Evolutionary conservation across 106 monocot species (phyloP).

Genomic region (Dendrobium catenatum): DNA sequence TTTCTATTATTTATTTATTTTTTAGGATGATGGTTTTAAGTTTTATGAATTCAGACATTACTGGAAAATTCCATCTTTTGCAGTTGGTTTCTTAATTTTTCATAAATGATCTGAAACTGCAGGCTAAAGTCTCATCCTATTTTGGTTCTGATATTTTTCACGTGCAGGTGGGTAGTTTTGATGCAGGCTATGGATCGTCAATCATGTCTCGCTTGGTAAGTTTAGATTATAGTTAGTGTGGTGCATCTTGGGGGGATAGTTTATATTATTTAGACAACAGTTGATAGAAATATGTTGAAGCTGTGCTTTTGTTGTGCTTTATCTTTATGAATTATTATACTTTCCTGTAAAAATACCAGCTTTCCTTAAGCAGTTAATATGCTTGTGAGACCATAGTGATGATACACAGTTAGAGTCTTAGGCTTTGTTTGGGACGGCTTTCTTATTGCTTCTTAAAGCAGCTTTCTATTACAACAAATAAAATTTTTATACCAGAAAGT

Average conservation of each 20-base stretch:
- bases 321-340: too few relatives aligned
- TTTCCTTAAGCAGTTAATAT: too few relatives aligned
- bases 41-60: not conserved
- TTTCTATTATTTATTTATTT: not conserved
- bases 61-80: not conserved
- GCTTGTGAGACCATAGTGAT: too few relatives aligned
- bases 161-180: slow-evolving; percentile 93
- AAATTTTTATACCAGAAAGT: too few relatives aligned
- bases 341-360: too few relatives aligned
- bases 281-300: too few relatives aligned
- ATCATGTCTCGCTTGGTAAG: slow-evolving; percentile 98
- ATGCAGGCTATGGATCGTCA: slow-evolving; percentile 95
- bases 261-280: not conserved
- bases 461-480: too few relatives aligned
- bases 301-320: too few relatives aligned
- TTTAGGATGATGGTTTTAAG: not conserved
- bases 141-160: slow-evolving; percentile 5
- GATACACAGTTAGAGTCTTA: too few relatives aligned
- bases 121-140: not conserved
- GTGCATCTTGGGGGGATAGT: not conserved
- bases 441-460: too few relatives aligned
- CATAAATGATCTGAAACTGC: not conserved
- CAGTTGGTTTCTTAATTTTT: not conserved
- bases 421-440: too few relatives aligned
- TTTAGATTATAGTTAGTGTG: slow-evolving; percentile 8